phyloP scores from a whole-genome alignment of 1,139 yeast genomes.

The Pichia sp. region DNA sequence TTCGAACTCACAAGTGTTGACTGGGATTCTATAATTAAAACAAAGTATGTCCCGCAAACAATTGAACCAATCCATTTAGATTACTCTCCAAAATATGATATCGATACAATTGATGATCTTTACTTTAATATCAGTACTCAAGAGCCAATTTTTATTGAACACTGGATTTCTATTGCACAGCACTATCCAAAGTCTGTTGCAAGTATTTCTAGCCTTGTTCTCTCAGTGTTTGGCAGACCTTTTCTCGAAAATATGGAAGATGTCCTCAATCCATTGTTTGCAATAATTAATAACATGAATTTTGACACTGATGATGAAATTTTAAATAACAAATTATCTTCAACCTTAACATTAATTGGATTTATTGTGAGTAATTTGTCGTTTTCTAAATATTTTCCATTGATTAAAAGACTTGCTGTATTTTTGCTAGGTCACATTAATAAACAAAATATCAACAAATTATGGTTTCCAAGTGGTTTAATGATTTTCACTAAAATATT shows the following conservation, averaged over 20 bases:
- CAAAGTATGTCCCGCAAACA: slow-evolving; percentile 23
- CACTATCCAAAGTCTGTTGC: slow-evolving; percentile 45
- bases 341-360: slow-evolving; percentile 44
- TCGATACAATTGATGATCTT: slow-evolving; percentile 36
- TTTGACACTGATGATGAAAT: slow-evolving; percentile 23
- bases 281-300: slow-evolving; percentile 33
- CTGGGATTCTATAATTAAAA: slow-evolving; percentile 3
- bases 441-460: slow-evolving; percentile 35
- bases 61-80: slow-evolving; percentile 33
- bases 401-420: slow-evolving; percentile 34
- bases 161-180: slow-evolving; percentile 46
- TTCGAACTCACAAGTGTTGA: slow-evolving; percentile 26
- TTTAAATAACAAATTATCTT: slow-evolving; percentile 34
- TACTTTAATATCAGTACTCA: slow-evolving; percentile 34
- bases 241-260: slow-evolving; percentile 29
- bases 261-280: slow-evolving; percentile 34
- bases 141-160: slow-evolving; percentile 36
- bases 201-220: slow-evolving; percentile 45
- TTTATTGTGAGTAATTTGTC: slow-evolving; percentile 37
- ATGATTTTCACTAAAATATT: slow-evolving; percentile 45
- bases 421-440: slow-evolving; percentile 37
- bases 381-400: slow-evolving; percentile 28
- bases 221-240: slow-evolving; percentile 31
- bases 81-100: slow-evolving; percentile 28
- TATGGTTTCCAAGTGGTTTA: slow-evolving; percentile 49